Evolutionary conservation across 768 basidiomycete genomes (phyloP).

Genomic region (Tricholoma saponaceum): DNA sequence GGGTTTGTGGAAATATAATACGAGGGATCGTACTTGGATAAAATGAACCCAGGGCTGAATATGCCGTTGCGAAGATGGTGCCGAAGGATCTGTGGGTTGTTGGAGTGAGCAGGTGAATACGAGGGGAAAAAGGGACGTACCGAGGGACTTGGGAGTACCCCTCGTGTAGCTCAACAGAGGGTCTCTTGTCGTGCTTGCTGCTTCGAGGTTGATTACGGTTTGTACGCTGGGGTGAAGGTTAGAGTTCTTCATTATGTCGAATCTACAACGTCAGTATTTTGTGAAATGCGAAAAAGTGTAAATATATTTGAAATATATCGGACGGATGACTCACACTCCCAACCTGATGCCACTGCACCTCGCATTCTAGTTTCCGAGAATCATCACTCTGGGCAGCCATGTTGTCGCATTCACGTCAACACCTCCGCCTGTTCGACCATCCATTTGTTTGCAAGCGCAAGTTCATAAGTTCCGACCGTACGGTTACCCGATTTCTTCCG

Average conservation of each 20-base stretch:
- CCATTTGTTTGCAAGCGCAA: slow-evolving; percentile 82
- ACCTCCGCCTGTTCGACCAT: slow-evolving; percentile 64
- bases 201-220: slow-evolving; percentile 74
- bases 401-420: slow-evolving; percentile 57
- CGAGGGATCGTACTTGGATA: slow-evolving; percentile 68
- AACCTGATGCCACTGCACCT: slow-evolving; percentile 87
- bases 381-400: slow-evolving; percentile 34
- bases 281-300: background rate
- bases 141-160: slow-evolving; percentile 84
- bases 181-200: slow-evolving; percentile 86
- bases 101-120: background rate
- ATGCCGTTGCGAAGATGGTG: slow-evolving; percentile 86
- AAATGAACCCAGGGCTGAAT: slow-evolving; percentile 85
- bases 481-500: slow-evolving; percentile 88
- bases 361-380: slow-evolving; percentile 71
- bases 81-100: slow-evolving; percentile 71
- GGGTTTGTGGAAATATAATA: no score
- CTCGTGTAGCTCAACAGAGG: slow-evolving; percentile 88
- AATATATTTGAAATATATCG: background rate
- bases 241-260: slow-evolving; percentile 84
- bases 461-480: slow-evolving; percentile 88
- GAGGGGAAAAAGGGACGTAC: slow-evolving; percentile 28
- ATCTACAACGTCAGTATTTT: slow-evolving; percentile 39
- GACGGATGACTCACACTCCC: slow-evolving; percentile 87
- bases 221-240: slow-evolving; percentile 52